These are phyloP conservation scores for Blastobotrys peoriensis DNA, from an alignment of 805 yeast genomes.

Conservation along the genomic window DNA sequence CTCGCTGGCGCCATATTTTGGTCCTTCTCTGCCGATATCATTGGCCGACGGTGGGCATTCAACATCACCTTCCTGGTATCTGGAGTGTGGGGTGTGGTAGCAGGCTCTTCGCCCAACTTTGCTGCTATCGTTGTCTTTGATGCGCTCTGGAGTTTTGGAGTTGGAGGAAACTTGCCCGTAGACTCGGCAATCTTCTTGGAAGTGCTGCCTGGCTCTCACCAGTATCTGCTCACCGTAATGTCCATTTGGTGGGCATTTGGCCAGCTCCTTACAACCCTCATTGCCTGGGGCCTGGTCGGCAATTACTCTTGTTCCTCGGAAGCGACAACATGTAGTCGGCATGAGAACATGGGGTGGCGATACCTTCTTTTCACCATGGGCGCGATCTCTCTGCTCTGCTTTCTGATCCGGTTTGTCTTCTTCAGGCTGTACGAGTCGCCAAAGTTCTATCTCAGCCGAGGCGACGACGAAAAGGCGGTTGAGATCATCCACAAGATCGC, in stretches of 20 bases:
- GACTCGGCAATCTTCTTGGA: slow-evolving; percentile 49
- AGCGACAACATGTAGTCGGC: slow-evolving; percentile 38
- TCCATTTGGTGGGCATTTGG: slow-evolving; percentile 60
- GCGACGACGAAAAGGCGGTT: slow-evolving; percentile 44
- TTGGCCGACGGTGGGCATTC: slow-evolving; percentile 48
- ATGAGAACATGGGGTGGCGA: slow-evolving; percentile 55
- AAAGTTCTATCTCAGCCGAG: slow-evolving; percentile 44
- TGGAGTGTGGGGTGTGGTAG: slow-evolving; percentile 43
- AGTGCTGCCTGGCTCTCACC: slow-evolving; percentile 43
- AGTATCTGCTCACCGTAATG: slow-evolving; percentile 46
- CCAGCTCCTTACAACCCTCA: slow-evolving; percentile 43
- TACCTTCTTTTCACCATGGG: slow-evolving; percentile 49
- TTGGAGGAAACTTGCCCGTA: slow-evolving; percentile 52
- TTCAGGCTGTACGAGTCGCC: slow-evolving; percentile 48
- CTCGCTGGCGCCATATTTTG: slow-evolving; percentile 46
- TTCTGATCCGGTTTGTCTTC: slow-evolving; percentile 41
- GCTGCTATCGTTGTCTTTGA: slow-evolving; percentile 45
- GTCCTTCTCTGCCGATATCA: slow-evolving; percentile 49
- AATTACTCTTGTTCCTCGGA: slow-evolving; percentile 41
- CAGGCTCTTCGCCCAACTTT: slow-evolving; percentile 45
- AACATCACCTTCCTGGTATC: slow-evolving; percentile 43
- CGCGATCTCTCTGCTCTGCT: slow-evolving; percentile 44
- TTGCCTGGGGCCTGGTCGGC: slow-evolving; percentile 53
- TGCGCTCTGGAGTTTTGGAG: slow-evolving; percentile 39
- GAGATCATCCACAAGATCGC: slow-evolving; percentile 43